These are phyloP conservation scores for Acmispon strigosus DNA, from an alignment of 306 rosid genomes.

Conservation along the genomic window DNA sequence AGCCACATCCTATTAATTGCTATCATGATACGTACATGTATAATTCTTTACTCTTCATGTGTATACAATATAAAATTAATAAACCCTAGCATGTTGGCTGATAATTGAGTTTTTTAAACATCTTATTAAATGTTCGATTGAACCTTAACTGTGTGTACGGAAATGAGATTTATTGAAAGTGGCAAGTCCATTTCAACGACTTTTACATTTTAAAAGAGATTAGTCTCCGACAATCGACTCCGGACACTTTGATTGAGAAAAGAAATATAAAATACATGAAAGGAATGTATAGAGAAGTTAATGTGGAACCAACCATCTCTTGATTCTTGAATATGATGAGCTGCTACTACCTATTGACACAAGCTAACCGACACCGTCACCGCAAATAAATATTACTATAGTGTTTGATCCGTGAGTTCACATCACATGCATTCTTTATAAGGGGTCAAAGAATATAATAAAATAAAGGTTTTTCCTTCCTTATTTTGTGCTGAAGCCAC, in stretches of 20 bases:
- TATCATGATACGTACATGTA: neutral
- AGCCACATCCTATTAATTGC: neutral
- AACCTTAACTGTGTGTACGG: too few species aligned
- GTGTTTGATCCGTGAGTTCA: constrained; percentile 21
- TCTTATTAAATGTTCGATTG: too few species aligned
- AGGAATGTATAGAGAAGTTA: too few species aligned
- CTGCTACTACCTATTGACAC: neutral
- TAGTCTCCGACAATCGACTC: too few species aligned
- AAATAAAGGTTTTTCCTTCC: neutral
- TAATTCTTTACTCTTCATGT: too few species aligned
- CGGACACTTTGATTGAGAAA: too few species aligned
- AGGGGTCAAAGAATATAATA: neutral
- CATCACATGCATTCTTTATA: constrained; percentile 26
- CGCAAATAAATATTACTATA: constrained; percentile 1
- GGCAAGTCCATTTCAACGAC: too few species aligned
- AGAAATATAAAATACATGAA: too few species aligned
- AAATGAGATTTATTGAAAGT: too few species aligned
- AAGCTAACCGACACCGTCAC: constrained; percentile 36
- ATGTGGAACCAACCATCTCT: constrained; percentile 3
- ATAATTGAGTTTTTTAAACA: too few species aligned
- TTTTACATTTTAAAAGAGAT: too few species aligned
- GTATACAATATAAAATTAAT: neutral
- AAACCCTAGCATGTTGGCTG: too few species aligned
- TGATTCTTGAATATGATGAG: constrained; percentile 13
- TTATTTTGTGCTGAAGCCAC: constrained; percentile 3